Evolutionary conservation across 2,329 filamentous ascomycete species (phyloP), one percentile per base, ranked within the genome.

Genomic region (Raffaelea arxii): DNA sequence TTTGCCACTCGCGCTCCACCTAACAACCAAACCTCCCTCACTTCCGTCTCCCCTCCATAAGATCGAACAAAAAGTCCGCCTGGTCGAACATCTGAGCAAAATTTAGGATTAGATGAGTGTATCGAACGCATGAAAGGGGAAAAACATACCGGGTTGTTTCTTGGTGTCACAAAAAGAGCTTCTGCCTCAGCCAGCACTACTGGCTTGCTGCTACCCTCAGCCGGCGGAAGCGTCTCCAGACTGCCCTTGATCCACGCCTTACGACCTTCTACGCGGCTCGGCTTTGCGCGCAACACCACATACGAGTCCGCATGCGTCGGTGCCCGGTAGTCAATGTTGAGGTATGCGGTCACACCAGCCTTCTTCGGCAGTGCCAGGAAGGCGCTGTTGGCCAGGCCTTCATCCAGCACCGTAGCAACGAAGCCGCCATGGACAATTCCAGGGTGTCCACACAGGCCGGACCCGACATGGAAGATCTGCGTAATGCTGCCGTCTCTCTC

Each of bases 201-300:
- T 1, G 82, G 80, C 55, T 74, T 70, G 63, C 82, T 75, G 9
- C 78, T 78, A 27, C 37, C 25, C 27, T 79, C 71, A 55, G 68
- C 69, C 23, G 72, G 49, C 7, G 77, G 77, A 50, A 97, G 65
- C 46, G 86, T 82, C 74, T 95, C 89, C 56, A 97, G 82, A 55
- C 79, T 77, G 2, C 88, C 92, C 66, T 86, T 83, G 1, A 96
- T 88, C 88, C 88, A 96, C 12, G 89, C 91, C 70, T 97, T 97
- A 51, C 92, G 75, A 1, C 92, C 91, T 60, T 97, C 89, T 2
- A 91, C 85, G 68, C 84, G 90, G 10, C 78, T 82, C 19, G 90
- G 95, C 60, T 80, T 77, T 4, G 87, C 90, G 51, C 77, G 75
- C 49, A 98, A 67, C 38, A 94, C 86, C 25, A 94, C 70, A 59